phyloP scores from a whole-genome alignment of 768 basidiomycete genomes.

The Agaricus sinodeliciosus region DNA sequence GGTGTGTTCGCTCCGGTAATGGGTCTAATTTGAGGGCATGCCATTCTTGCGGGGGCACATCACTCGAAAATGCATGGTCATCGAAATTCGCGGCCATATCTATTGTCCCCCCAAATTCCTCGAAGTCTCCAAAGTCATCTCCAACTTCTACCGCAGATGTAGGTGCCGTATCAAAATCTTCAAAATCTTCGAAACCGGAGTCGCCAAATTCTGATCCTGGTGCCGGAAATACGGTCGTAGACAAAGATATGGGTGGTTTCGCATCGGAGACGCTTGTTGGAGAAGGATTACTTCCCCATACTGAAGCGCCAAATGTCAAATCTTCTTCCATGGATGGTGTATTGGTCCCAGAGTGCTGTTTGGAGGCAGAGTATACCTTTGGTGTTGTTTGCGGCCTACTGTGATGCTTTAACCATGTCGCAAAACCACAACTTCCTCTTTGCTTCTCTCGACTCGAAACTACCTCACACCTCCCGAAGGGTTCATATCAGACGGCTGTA shows the following conservation, averaged over 20 bases:
- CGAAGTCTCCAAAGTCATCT: slow-evolving; percentile 85
- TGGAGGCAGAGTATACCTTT: slow-evolving; percentile 16
- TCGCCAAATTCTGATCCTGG: slow-evolving; percentile 24
- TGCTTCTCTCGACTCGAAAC: slow-evolving; percentile 43
- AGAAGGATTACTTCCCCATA: slow-evolving; percentile 50
- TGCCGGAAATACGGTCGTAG: slow-evolving; percentile 14
- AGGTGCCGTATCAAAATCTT: slow-evolving; percentile 52
- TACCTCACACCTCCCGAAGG: slow-evolving; percentile 50
- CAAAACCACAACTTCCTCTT: slow-evolving; percentile 51
- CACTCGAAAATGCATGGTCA: slow-evolving; percentile 26
- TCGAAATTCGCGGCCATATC: slow-evolving; percentile 4
- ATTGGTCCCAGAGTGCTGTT: not conserved
- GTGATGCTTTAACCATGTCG: not conserved
- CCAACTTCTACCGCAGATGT: slow-evolving; percentile 33
- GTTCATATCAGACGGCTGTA: slow-evolving; percentile 69
- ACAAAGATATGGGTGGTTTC: slow-evolving; percentile 17
- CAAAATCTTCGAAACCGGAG: slow-evolving; percentile 47
- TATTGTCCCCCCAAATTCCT: slow-evolving; percentile 60
- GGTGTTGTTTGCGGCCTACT: slow-evolving; percentile 22
- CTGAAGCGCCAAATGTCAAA: slow-evolving; percentile 61
- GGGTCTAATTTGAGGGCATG: slow-evolving; percentile 60
- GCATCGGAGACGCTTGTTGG: slow-evolving; percentile 19
- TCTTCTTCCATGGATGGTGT: slow-evolving; percentile 59
- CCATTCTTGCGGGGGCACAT: slow-evolving; percentile 46
- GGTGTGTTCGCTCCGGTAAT: slow-evolving; percentile 45